Evolutionary conservation across 2,329 filamentous ascomycete genomes (phyloP), one percentile per base, ranked within the genome.

Genomic region (Beauveria asiatica): DNA sequence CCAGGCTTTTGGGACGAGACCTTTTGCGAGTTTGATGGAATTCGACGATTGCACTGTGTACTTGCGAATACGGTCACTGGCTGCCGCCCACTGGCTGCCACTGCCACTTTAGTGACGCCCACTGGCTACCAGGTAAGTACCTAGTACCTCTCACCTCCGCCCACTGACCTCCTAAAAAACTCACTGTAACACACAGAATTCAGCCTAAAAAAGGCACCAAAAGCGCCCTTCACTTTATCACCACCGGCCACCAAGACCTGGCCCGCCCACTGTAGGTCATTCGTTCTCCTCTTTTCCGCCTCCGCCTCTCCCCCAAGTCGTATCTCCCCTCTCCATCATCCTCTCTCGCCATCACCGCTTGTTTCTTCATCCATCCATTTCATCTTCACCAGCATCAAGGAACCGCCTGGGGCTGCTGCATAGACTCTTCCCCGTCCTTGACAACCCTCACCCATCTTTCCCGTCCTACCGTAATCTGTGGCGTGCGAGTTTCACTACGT

Each of bases 241-340:
- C 11, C 46, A 9, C 11, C 46, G 9, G 23, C 11, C 45, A 16
- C 23, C 23, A 39, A 30, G 46, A 49, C 48, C 56, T 50, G 21
- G 33, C 44, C 45, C 30, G 19, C 45, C 30, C 33, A 21, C 44
- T 7, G 44, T 9, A 46, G 30, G 30, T 49, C 44, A 56, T 56
- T 10, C 45, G 9, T 45, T 19, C 53, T 57, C 57, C 42, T 60
- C 57, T 60, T 60, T 54, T 49, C 23, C 6, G 21, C 50, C 57
- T 60, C 57, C 57, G 57, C 57, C 57, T 59, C 33, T 59, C 39
- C 57, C 57, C 57, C 57, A 48, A 48, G 30, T 21, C 21, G 7
- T 48, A 30, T 42, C 57, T 60, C 33, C 44, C 42, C 57, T 59
- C 57, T 52, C 46, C 56, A 39, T 42, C 57, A 45, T 57, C 54